Evolutionary conservation across 2,329 filamentous ascomycete genomes (phyloP), one percentile per base, ranked within the genome.

Genomic region (Helicocarpus griseus): DNA sequence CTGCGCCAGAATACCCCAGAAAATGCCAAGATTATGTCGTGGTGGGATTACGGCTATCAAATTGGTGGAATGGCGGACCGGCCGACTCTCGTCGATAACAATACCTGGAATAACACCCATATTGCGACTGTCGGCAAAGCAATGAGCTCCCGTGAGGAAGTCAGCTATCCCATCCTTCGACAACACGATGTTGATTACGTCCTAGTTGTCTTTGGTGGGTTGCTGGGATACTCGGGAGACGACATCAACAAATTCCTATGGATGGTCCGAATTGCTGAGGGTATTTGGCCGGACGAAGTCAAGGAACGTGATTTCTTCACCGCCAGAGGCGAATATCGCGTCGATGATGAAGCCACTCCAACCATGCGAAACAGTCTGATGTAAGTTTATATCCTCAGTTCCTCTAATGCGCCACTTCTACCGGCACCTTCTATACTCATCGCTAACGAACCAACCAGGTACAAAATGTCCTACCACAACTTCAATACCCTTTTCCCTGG

Each of bases 391-490:
- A 22, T 24, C 22, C 48, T 35, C 31, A 22, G 14, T 19, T 38
- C 33, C 41, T 26, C 2, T 11, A 24, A 33, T 31, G 19, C 26
- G 5, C 31, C 6, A 3, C 9, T 36, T 21, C 19, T 19, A n/a
- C 6, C 3, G 9, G 2, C 28, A n/a, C 26, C 19, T 29, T 31
- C n/a, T 26, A 31, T 53, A 55, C 63, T 68, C 53, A 64, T 53
- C 13, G 40, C 50, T 50, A 39, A 54, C n/a, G 4, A 6, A 44
- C 47, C 49, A 49, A 54, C 21, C 58, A 95, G 90, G 89, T 98
- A 98, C 82, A 98, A 98, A 80, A 96, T 98, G 90, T 96, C 89
- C 21, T 98, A 98, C 80, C 87, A 98, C 81, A 97, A 97, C 79
- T 98, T 87, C 77, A 81, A 91, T 71, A 75, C 79, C 44, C 82